A percentile compares a stretch with the other conserved stretches of the same genome.
phyloP scores from a whole-genome alignment of 2,329 filamentous ascomycete species.

The Fusarium oligoseptatum region DNA sequence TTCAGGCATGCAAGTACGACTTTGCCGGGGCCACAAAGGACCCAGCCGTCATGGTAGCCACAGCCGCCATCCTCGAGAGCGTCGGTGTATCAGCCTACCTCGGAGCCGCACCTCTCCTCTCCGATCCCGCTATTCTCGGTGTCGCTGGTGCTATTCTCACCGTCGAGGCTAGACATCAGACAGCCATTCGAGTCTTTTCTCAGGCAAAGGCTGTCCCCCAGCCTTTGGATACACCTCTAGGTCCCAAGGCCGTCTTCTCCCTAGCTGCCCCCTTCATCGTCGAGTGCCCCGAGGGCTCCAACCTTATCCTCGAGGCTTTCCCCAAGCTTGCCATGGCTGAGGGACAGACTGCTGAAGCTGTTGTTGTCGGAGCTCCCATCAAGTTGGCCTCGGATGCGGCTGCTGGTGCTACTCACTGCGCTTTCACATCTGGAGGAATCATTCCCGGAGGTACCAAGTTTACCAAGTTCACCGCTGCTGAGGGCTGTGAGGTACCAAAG shows the following conservation, averaged over 20 bases:
- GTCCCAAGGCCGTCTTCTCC: constrained; percentile 77
- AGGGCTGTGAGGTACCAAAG: constrained; percentile 72
- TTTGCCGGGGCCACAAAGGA: constrained; percentile 80
- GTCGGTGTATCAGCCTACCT: constrained; percentile 81
- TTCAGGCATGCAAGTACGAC: constrained; percentile 78
- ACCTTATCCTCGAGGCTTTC: constrained; percentile 72
- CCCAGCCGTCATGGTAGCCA: constrained; percentile 75
- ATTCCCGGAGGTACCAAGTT: constrained; percentile 71
- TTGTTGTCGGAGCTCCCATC: constrained; percentile 48
- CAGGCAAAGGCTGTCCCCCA: constrained; percentile 71
- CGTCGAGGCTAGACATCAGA: constrained; percentile 80
- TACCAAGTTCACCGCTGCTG: constrained; percentile 63
- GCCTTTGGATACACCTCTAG: constrained; percentile 78
- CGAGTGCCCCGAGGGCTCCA: constrained; percentile 76
- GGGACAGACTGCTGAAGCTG: constrained; percentile 56
- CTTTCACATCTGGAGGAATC: constrained; percentile 73
- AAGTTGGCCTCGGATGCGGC: constrained; percentile 64
- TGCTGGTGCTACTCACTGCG: constrained; percentile 70
- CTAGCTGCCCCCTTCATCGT: constrained; percentile 80
- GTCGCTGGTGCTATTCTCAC: constrained; percentile 79
- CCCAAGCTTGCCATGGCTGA: constrained; percentile 65
- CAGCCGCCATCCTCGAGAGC: constrained; percentile 78
- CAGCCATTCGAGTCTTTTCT: constrained; percentile 74
- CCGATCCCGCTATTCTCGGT: constrained; percentile 70
- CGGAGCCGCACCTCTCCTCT: constrained; percentile 76